Conservation (phyloP, 805 yeast genomes). For the Candida krabiensis region DNA sequence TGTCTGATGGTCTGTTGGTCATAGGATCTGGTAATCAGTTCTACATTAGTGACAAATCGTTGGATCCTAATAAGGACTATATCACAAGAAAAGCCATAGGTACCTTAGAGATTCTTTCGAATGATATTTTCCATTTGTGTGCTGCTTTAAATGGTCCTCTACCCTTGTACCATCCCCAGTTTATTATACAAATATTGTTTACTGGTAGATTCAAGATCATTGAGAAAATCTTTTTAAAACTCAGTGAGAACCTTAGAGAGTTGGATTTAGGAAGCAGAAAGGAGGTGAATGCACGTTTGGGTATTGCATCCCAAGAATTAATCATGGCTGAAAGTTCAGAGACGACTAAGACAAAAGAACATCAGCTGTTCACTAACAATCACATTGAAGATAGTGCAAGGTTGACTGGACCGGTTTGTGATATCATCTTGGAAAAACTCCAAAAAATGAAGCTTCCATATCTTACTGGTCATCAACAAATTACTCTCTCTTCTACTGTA, state of each 20-base stretch:
- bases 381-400: conserved; percentile 24
- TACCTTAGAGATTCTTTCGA: conserved; percentile 53
- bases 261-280: conserved; percentile 37
- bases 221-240: conserved; percentile 51
- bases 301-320: conserved; percentile 16
- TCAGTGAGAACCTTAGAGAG: conserved; percentile 57
- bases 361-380: conserved; percentile 29
- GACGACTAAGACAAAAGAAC: background rate
- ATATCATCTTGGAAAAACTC: conserved; percentile 56
- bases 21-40: conserved; percentile 90
- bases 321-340: conserved; percentile 6
- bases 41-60: conserved; percentile 70
- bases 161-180: conserved; percentile 89
- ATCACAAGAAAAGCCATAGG: conserved; percentile 57
- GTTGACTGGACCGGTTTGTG: conserved; percentile 34
- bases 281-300: conserved; percentile 26
- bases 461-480: conserved; percentile 88
- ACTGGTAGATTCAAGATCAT: conserved; percentile 58
- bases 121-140: conserved; percentile 66
- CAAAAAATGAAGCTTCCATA: conserved; percentile 71
- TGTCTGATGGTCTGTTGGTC: conserved; percentile 72
- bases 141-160: conserved; percentile 84
- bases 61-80: conserved; percentile 52
- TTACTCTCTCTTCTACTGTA: conserved; percentile 70
- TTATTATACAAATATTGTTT: conserved; percentile 71